A percentile compares a stretch with the other conserved stretches of the same genome.
Conservation (phyloP, 345 rosid genomes). For the Adansonia digitata region DNA sequence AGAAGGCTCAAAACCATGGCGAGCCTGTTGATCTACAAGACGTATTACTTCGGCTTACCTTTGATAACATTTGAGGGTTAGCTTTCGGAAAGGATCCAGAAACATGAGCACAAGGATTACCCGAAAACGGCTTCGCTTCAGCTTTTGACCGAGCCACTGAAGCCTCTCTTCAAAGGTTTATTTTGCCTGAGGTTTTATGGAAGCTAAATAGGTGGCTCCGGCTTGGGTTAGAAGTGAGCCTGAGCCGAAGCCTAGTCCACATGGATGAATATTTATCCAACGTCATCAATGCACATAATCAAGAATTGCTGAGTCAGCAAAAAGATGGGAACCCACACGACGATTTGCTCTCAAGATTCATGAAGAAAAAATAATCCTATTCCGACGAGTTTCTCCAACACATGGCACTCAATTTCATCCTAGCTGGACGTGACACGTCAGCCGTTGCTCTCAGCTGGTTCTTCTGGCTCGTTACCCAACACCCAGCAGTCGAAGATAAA, state of each 20-base stretch:
- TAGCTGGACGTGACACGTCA: conserved; percentile 98
- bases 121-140: conserved; percentile 64
- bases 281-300: conserved; percentile 63
- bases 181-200: conserved; percentile 84
- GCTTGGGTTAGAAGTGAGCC: conserved; percentile 79
- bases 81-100: conserved; percentile 94
- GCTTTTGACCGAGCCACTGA: conserved; percentile 93
- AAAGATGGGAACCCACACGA: conserved; percentile 53
- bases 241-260: conserved; percentile 66
- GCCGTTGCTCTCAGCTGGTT: conserved; percentile 93
- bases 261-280: conserved; percentile 62
- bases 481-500: conserved; percentile 62
- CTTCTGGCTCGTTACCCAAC: conserved; percentile 67
- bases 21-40: conserved; percentile 85
- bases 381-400: conserved; percentile 72
- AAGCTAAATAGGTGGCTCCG: conserved; percentile 66
- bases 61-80: conserved; percentile 90
- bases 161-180: conserved; percentile 83
- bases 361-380: conserved; percentile 83
- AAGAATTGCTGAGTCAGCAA: conserved; percentile 53
- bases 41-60: conserved; percentile 81
- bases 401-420: conserved; percentile 89
- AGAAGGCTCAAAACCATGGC: conserved; percentile 39
- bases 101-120: conserved; percentile 68
- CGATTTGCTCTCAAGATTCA: conserved; percentile 81